Percentiles rank a stretch among this genome's conserved stretches.
Conservation (phyloP, 257 asterid species). For the Solanum sejunctum region DNA sequence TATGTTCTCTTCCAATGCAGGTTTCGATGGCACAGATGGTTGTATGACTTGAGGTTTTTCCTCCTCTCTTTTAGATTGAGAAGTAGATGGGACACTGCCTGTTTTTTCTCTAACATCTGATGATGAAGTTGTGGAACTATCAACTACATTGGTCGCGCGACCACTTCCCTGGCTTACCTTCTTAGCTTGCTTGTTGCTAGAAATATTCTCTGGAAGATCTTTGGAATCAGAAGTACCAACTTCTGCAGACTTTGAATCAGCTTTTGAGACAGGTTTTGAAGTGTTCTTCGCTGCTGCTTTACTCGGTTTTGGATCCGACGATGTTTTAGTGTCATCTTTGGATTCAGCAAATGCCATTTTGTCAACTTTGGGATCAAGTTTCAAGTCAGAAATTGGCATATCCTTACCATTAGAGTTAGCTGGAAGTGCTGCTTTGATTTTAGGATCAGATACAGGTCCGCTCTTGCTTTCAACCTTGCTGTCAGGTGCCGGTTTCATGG, state of each 20-base stretch:
- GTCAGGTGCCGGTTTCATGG: constrained; percentile 18
- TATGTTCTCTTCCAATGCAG: constrained; percentile 75
- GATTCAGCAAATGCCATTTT: constrained; percentile 19
- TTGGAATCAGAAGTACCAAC: constrained; percentile 17
- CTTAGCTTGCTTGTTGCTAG: constrained; percentile 22
- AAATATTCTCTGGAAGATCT: constrained; percentile 12
- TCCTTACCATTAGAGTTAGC: constrained; percentile 30
- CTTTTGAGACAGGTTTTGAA: constrained; percentile 23
- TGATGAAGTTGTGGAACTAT: constrained; percentile 8
- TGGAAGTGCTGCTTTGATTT: constrained; percentile 21
- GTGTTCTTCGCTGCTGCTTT: constrained; percentile 9
- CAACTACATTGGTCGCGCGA: neutral
- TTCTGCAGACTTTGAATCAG: constrained; percentile 25
- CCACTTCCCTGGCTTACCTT: constrained; percentile 23
- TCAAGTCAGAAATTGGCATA: constrained; percentile 17
- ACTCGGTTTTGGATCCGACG: constrained; percentile 30
- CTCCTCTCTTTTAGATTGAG: constrained; percentile 39
- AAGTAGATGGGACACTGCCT: constrained; percentile 10
- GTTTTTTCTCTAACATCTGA: constrained; percentile 29
- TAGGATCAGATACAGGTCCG: constrained; percentile 36
- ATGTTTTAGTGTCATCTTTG: constrained; percentile 26
- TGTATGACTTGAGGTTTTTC: constrained; percentile 21
- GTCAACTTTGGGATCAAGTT: constrained; percentile 33
- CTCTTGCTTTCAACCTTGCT: constrained; percentile 34
- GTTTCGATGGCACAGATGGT: constrained; percentile 26